Evolutionary conservation across 192 early-diverging fungal species (phyloP).

Genomic region (Chytriomyces sp.): DNA sequence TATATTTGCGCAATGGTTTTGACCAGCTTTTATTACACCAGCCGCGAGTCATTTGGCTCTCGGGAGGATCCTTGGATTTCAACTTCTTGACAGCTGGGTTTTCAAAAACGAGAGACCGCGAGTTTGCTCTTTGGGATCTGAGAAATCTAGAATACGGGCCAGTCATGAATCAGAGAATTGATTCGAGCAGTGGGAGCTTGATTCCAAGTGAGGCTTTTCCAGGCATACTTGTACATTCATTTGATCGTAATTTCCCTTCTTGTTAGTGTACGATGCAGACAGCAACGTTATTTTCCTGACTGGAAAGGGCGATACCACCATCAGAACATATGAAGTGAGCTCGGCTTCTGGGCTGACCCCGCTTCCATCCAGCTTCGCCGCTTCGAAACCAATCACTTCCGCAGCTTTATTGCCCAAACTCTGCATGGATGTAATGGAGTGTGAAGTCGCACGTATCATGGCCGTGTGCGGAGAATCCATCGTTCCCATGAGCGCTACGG

Average conservation of each 20-base stretch:
- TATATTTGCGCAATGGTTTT: background rate
- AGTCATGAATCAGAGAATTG: constrained; percentile 11
- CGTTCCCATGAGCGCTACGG: constrained; percentile 71
- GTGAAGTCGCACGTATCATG: constrained; percentile 53
- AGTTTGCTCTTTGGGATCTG: constrained; percentile 29
- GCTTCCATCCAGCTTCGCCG: constrained; percentile 11
- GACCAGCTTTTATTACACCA: background rate
- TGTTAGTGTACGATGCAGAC: constrained; percentile 74
- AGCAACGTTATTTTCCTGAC: constrained; percentile 75
- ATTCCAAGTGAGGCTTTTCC: constrained; percentile 8
- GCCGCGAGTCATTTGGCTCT: constrained; percentile 19
- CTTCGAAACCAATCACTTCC: constrained; percentile 49
- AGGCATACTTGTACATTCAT: too few species aligned
- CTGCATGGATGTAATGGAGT: constrained; percentile 63
- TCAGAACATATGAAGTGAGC: constrained; percentile 73
- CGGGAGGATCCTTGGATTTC: constrained; percentile 5
- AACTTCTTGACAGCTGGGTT: constrained; percentile 19
- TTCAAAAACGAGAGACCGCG: constrained; percentile 23
- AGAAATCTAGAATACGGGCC: background rate
- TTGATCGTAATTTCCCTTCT: too few species aligned
- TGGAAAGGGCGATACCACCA: constrained; percentile 70
- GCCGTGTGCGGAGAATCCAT: constrained; percentile 48
- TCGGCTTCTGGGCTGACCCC: background rate
- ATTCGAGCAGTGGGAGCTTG: constrained; percentile 20
- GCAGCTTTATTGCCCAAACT: constrained; percentile 74